A percentile compares a stretch with the other conserved stretches of the same genome.
Evolutionary conservation across 2,329 filamentous ascomycete genomes (phyloP).

Genomic region (Coleophoma crateriformis): DNA sequence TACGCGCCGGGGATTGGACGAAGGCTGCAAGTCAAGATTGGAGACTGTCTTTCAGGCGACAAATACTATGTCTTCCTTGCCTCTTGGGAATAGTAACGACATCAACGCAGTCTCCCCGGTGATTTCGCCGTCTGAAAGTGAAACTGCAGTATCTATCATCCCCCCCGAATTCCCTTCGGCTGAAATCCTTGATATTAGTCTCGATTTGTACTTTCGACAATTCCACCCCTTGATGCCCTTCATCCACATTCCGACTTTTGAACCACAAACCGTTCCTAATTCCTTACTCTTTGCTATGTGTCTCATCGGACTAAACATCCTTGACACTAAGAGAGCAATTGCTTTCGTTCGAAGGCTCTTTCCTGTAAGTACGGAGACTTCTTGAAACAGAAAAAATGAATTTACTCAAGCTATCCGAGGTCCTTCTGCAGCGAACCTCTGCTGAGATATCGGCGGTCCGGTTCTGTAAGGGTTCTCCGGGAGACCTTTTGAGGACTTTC

Average conservation of each 20-base stretch:
- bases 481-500: neutral
- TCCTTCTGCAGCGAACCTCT: neutral
- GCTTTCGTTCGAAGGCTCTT: slow-evolving; percentile 32
- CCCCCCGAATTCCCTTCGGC: slow-evolving; percentile 38
- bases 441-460: neutral
- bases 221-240: slow-evolving; percentile 47
- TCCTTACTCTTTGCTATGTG: slow-evolving; percentile 46
- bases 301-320: slow-evolving; percentile 43
- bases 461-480: neutral
- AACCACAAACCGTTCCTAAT: slow-evolving; percentile 38
- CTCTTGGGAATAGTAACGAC: slow-evolving; percentile 11
- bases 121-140: slow-evolving; percentile 17
- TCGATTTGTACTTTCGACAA: slow-evolving; percentile 47
- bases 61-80: neutral
- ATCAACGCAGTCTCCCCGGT: slow-evolving; percentile 12
- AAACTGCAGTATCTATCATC: slow-evolving; percentile 11
- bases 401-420: neutral
- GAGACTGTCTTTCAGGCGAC: slow-evolving; percentile 26
- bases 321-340: slow-evolving; percentile 44
- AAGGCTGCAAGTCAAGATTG: slow-evolving; percentile 33
- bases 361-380: slow-evolving; percentile 1
- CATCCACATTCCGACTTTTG: slow-evolving; percentile 47
- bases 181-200: slow-evolving; percentile 46
- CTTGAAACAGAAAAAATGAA: neutral
- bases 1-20: slow-evolving; percentile 30